Base-by-base conservation (phyloP, 768 basidiomycete genomes). In the Boletus insuetus region DNA sequence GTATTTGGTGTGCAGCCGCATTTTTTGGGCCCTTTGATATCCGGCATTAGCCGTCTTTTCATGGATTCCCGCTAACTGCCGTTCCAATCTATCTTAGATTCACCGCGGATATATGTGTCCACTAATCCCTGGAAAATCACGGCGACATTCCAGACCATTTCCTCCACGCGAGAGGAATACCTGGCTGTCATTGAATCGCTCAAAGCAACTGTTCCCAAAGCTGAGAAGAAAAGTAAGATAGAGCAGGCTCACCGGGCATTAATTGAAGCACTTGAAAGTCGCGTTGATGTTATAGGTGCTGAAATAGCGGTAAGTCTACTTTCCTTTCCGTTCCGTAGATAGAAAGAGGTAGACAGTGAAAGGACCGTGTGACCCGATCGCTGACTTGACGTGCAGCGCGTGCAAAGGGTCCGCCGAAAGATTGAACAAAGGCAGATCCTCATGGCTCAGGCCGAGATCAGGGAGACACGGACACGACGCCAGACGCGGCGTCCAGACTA, bases 51-150 rank as follows among this genome's bases (percentile, higher is more conserved):
- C 70, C 70, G 70, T 72, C 48, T 46, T 29, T 66, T 59, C 53
- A 61, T 67, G 63, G 60, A 65, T 67, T 67, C 52, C 63, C 56
- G 69, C 71, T 72, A 65, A 73, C 71, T 56, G 53, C 62, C 53
- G 58, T 58, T 64, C 53, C 55, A 60, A 63, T 70, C 58, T 62
- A 70, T 70, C 68, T 69, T 65, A 94, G 91, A 91, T 75, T 93
- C 92, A 45, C 89, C 91, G 24, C 84, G 92, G 56, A 73, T 94
- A 49, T 94, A 91, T 65, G 74, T 81, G 38, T 93, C 91, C 34
- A 89, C 88, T 14, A 94, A 94, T 70, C 92, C 92, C 20, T 94
- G 90, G 91, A 94, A 93, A 75, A 85, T 86, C 41, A 83, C 85
- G 10, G 85, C 89, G 32, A 86, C 86, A 16, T 89, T 94, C 64